Base-by-base conservation (phyloP, 2,329 filamentous ascomycete genomes). In the Aspergillus arachidicola region DNA sequence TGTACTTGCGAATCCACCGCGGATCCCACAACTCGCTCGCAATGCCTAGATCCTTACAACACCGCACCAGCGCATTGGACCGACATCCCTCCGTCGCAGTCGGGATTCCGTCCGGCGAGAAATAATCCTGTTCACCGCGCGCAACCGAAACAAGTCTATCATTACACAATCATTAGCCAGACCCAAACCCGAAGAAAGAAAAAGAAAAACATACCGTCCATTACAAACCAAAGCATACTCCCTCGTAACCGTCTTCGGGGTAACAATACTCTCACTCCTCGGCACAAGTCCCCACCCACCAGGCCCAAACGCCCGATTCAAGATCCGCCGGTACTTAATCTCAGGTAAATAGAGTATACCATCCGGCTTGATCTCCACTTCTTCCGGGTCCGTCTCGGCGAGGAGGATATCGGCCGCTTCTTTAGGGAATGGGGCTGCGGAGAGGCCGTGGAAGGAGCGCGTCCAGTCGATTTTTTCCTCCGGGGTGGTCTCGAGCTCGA, bases 1-100 rank as follows among this genome's bases (percentile, higher is more conserved):
- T 91, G 81, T 93, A 99, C 71, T 86, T 87, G 71, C 91, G 87
- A 68, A 98, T 93, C 81, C 91, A 99, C 60, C 91, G 84, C 41
- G 95, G 95, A 81, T 99, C 95, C 95, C 95, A 99, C 23, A 99
- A 86, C 80, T 99, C 95, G 68, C 91, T 94, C 1, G 93, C 95
- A 68, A 99, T 91, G 41, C 95, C 95, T 36, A 99, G 82, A 78
- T 99, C 95, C 82, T 99, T 99, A 84, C 95, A 98, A 85, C 94
- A 98, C 63, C 95, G 91, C 89, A 98, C 96, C 69, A 99, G 85
- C 14, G 95, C 95, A 76, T 99, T 99, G 66, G 93, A 97, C 81
- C 97, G 97, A 85, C 93, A 96, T 59, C 95, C 95, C 80, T 99
- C 95, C 64, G 94, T 94, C 10, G 95, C 94, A 1, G 94, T 97